These are phyloP conservation scores for Platanthera guangdongensis DNA, from an alignment of 106 monocot species.

Conservation along the genomic window DNA sequence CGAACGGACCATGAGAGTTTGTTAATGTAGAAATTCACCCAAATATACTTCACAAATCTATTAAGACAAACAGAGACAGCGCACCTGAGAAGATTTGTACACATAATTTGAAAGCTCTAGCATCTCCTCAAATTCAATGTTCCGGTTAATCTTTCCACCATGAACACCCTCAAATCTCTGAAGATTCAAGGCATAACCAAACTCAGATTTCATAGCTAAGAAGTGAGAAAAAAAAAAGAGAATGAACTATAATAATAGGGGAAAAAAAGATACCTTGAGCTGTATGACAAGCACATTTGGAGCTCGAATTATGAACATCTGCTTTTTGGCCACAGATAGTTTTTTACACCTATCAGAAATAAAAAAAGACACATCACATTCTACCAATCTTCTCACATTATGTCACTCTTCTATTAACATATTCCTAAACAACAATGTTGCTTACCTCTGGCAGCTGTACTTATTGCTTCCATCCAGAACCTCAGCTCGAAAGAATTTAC, in stretches of 20 bases:
- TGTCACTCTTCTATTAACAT: background rate
- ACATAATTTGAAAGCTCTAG: constrained; percentile 68
- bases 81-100: constrained; percentile 60
- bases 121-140: constrained; percentile 81
- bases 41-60: background rate
- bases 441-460: constrained; percentile 78
- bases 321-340: constrained; percentile 72
- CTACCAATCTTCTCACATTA: background rate
- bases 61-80: constrained; percentile 1
- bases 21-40: background rate
- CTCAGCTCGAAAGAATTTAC: constrained; percentile 75
- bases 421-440: background rate
- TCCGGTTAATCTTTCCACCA: constrained; percentile 79
- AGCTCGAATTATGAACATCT: constrained; percentile 71
- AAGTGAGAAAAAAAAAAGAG: constrained; percentile 4
- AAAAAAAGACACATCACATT: background rate
- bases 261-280: constrained; percentile 58
- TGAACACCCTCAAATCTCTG: constrained; percentile 88
- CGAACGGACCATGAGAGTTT: background rate
- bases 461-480: constrained; percentile 79
- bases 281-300: constrained; percentile 97
- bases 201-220: constrained; percentile 2
- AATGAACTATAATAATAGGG: background rate
- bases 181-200: constrained; percentile 3
- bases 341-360: constrained; percentile 71